Conservation (phyloP, 1,284 basidiomycete species). For the Spongispora temasekensis region DNA sequence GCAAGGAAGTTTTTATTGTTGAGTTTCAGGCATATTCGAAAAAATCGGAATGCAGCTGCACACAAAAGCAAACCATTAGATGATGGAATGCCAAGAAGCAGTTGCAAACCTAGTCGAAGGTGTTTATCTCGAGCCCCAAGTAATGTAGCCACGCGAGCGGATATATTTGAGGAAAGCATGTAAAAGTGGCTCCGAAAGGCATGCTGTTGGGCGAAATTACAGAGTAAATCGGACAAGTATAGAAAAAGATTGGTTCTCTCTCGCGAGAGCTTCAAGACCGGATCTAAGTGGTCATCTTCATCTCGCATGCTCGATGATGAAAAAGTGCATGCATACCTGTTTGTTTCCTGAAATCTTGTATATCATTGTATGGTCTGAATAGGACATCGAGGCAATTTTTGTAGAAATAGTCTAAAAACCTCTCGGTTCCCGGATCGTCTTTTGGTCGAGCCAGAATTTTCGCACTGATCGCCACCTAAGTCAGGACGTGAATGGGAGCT, state of each 20-base stretch:
- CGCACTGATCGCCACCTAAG: slow-evolving; percentile 31
- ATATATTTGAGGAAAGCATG: slow-evolving; percentile 78
- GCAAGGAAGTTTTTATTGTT: slow-evolving; percentile 87
- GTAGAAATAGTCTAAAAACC: slow-evolving; percentile 93
- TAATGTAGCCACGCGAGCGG: slow-evolving; percentile 74
- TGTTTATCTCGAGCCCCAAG: slow-evolving; percentile 88
- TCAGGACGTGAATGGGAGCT: slow-evolving; percentile 7
- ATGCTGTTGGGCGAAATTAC: slow-evolving; percentile 88
- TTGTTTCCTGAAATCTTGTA: slow-evolving; percentile 74
- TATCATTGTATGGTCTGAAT: slow-evolving; percentile 76
- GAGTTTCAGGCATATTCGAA: slow-evolving; percentile 82
- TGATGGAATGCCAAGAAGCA: slow-evolving; percentile 1
- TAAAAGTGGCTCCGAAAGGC: slow-evolving; percentile 90
- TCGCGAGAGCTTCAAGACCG: slow-evolving; percentile 56
- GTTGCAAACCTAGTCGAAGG: slow-evolving; percentile 77
- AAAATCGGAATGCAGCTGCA: slow-evolving; percentile 87
- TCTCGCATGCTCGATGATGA: not conserved
- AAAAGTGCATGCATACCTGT: slow-evolving; percentile 47
- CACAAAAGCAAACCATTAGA: slow-evolving; percentile 13
- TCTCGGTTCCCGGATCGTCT: slow-evolving; percentile 84
- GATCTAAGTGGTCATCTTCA: slow-evolving; percentile 40
- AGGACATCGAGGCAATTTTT: slow-evolving; percentile 73
- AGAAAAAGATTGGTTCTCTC: slow-evolving; percentile 79
- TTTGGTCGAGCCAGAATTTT: slow-evolving; percentile 61
- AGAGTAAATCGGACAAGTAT: slow-evolving; percentile 87